phyloP scores from a whole-genome alignment of 2,329 filamentous ascomycete genomes.

The Pestalotiopsis sp. region DNA sequence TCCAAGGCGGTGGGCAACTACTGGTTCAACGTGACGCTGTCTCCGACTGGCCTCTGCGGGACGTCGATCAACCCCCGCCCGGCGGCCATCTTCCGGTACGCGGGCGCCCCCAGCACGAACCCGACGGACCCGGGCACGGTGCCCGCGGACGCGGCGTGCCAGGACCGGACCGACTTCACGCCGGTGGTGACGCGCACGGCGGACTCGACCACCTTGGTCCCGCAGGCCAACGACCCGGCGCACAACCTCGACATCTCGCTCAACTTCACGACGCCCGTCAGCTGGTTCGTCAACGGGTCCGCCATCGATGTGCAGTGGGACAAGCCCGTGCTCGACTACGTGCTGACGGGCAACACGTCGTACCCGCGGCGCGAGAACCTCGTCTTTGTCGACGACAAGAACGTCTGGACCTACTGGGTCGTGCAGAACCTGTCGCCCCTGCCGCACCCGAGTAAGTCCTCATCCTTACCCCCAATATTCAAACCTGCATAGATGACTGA shows the following conservation, averaged over 20 bases:
- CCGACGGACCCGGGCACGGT: constrained; percentile 33
- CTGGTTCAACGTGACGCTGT: constrained; percentile 42
- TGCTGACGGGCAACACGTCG: constrained; percentile 19
- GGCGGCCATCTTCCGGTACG: constrained; percentile 42
- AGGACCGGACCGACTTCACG: constrained; percentile 21
- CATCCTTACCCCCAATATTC: no score
- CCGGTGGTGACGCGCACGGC: constrained; percentile 29
- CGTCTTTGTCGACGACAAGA: constrained; percentile 19
- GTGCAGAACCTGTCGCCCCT: constrained; percentile 21
- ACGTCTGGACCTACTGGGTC: constrained; percentile 25
- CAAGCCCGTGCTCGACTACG: constrained; percentile 30
- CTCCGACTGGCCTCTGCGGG: constrained; percentile 28
- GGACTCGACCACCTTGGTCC: constrained; percentile 25
- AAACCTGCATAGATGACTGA: no score
- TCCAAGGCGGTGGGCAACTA: constrained; percentile 35
- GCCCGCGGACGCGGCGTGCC: constrained; percentile 19
- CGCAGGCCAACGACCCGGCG: neutral
- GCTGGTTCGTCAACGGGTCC: constrained; percentile 17
- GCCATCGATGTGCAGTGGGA: constrained; percentile 30
- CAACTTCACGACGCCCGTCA: constrained; percentile 10
- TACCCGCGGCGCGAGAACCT: constrained; percentile 20
- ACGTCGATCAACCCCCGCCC: constrained; percentile 31
- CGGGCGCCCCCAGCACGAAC: constrained; percentile 27
- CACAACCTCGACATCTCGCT: constrained; percentile 8
- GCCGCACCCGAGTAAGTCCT: constrained; percentile 23